Evolutionary conservation across 1,284 basidiomycete genomes (phyloP), one percentile per base, ranked within the genome.

Genomic region (Malassezia dermatis): DNA sequence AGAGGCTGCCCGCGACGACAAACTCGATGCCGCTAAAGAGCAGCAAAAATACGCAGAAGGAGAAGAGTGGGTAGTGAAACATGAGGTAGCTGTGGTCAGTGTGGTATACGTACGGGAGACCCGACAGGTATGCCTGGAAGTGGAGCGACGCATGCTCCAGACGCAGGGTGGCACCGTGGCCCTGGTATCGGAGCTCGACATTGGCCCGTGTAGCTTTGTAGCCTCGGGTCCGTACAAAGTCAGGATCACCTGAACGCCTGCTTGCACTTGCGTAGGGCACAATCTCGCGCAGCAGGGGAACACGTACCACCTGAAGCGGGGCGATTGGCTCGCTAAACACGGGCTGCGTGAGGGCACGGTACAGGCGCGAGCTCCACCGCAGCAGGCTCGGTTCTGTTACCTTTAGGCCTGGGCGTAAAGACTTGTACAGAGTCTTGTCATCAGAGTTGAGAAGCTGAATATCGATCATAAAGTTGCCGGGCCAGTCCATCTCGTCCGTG

Each of bases 401-500:
- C 15, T 42, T 26, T 12, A 57, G 45, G 26, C 51, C 27, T 8
- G 56, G 37, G 4, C 40, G 32, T 19, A 44, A 43, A 7, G 48
- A 45, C 8, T 49, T 41, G 28, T 56, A 51, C 17, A 50, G 21
- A 6, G 17, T 13, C 8, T 24, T 41, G n/a, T 30, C 48, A 17
- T 50, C 34, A 3, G n/a, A 8, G 23, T 13, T 30, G 5, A 55
- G 53, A 23, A 73, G 63, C 24, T 64, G 59, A 5, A 73, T 48
- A 23, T 61, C 57, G 30, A 67, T 63, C 69, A 71, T 73, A 37
- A 71, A 68, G 48, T 73, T 71, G 51, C 69, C 66, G 5, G 71
- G 45, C 46, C 69, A 71, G 19, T 11, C 10, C 7, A 2, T 30
- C 28, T 50, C 11, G 69, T 63, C 35, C 64, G 59, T 64, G 49